Base-by-base conservation (phyloP, 441 rosid species). In the Rhodomyrtus psidioides region DNA sequence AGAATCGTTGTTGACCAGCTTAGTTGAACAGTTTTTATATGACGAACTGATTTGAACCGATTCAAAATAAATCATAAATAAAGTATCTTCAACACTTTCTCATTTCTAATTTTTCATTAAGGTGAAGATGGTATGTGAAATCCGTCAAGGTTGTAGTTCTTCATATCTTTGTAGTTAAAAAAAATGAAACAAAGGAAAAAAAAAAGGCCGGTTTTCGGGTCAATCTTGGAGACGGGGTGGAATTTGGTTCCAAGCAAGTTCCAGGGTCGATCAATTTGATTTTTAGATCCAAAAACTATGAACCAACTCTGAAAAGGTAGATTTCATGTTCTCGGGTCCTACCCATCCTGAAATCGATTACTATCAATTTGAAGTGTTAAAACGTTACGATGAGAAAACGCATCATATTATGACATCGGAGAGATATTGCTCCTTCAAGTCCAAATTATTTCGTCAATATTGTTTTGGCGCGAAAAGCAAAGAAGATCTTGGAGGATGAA, bases 41-140 rank as follows among this genome's bases (percentile, higher is more conserved):
- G 44, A 30, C 0, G 1, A 62, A 62, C 2, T 2, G 7, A 30
- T 30, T 30, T 6, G 0, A 30, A 21, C 12, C 0, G 0, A 3
- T 30, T 30, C 26, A 34, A 17, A 6, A 1, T 44, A 30, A 34
- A 0, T 19, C 44, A 10, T 2, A 19, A 9, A 34, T 4, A 4
- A 62, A 62, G 24, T 62, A 24, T 9, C 44, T 62, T 62, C 17
- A 62, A 30, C 13, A 1, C 3, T 55, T 55, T 21, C 26, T 55
- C 26, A 23, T 55, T 55, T 55, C 26, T 28, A 42, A 60, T 1
- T 62, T 62, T 16, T 62, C 6, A 30, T 9, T 17, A 30, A 62
- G 24, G 14, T 65, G 26, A 2, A 9, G 24, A 17, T 60, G 19
- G 6, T 60, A 16, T 9, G 1, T 7, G 23, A 19, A 60, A 60